Evolutionary conservation across 2,329 filamentous ascomycete genomes (phyloP).

Genomic region (Fusarium proliferatum): DNA sequence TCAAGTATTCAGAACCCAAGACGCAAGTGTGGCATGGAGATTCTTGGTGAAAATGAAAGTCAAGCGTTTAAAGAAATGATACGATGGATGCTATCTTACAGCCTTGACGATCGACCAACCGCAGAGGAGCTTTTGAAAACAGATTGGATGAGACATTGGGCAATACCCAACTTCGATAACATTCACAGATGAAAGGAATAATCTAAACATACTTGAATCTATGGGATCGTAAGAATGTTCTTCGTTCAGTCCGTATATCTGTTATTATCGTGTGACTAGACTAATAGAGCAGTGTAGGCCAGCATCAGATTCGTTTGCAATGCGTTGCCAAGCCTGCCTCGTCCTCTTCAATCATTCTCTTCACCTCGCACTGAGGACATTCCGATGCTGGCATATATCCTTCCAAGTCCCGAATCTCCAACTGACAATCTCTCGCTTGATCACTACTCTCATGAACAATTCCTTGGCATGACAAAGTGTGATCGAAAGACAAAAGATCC

Average conservation of each 20-base stretch:
- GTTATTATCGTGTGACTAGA: no score
- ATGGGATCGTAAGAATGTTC: accelerated
- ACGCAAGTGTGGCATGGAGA: background rate
- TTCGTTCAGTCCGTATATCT: no score
- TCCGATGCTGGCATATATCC: background rate
- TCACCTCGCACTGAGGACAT: background rate
- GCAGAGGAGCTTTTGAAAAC: slow-evolving; percentile 1
- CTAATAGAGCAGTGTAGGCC: no score
- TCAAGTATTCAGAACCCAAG: slow-evolving; percentile 6
- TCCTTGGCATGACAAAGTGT: background rate
- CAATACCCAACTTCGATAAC: background rate
- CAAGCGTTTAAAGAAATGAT: slow-evolving; percentile 13
- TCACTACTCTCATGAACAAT: background rate
- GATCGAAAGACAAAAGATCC: background rate
- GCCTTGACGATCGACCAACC: slow-evolving; percentile 5
- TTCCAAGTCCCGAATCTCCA: background rate
- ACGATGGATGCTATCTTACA: slow-evolving; percentile 13
- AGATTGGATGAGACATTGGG: slow-evolving; percentile 9
- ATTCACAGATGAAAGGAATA: accelerated
- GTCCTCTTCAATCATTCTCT: background rate
- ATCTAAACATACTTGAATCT: accelerated
- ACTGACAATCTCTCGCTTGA: background rate
- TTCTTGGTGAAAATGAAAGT: background rate
- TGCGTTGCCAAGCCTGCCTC: background rate
- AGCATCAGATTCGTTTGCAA: background rate